Percentiles rank a stretch among this genome's conserved stretches.
phyloP scores from a whole-genome alignment of 2,329 filamentous ascomycete genomes.

The Diplodia seriata region DNA sequence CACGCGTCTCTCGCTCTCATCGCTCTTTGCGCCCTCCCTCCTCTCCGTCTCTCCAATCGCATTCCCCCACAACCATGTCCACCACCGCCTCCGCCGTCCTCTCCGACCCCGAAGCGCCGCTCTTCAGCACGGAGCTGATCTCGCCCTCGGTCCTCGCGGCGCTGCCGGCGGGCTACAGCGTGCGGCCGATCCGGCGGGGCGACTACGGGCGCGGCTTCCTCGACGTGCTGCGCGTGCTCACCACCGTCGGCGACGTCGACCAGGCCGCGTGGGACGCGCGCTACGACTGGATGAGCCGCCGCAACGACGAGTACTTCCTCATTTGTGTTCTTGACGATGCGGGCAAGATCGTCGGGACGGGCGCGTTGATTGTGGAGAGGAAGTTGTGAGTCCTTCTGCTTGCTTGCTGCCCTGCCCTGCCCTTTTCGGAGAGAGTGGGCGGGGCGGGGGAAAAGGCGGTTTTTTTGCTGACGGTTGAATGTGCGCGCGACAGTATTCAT shows the following conservation, averaged over 20 bases:
- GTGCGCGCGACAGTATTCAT: constrained; percentile 64
- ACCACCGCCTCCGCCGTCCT: constrained; percentile 31
- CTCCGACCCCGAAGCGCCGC: constrained; percentile 55
- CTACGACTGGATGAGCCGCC: constrained; percentile 79
- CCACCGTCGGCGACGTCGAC: constrained; percentile 86
- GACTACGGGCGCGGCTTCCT: constrained; percentile 87
- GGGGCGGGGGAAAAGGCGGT: neutral
- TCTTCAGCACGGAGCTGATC: constrained; percentile 81
- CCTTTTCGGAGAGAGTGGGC: too few relatives aligned
- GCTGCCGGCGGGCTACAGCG: constrained; percentile 80
- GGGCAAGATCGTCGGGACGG: constrained; percentile 81
- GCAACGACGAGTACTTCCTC: constrained; percentile 82
- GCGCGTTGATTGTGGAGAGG: constrained; percentile 87
- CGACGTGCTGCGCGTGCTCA: constrained; percentile 88
- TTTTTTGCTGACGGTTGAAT: neutral
- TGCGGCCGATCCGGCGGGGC: constrained; percentile 77
- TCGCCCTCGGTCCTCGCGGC: constrained; percentile 73
- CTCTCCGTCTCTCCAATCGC: neutral
- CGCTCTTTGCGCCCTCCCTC: too few relatives aligned
- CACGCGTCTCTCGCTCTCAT: neutral
- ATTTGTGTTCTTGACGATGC: constrained; percentile 81
- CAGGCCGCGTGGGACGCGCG: constrained; percentile 75
- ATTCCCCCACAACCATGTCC: neutral
- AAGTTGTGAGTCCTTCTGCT: constrained; percentile 69
- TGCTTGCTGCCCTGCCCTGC: too few relatives aligned